Conservation (phyloP, 345 rosid species). For the Pistacia atlantica region DNA sequence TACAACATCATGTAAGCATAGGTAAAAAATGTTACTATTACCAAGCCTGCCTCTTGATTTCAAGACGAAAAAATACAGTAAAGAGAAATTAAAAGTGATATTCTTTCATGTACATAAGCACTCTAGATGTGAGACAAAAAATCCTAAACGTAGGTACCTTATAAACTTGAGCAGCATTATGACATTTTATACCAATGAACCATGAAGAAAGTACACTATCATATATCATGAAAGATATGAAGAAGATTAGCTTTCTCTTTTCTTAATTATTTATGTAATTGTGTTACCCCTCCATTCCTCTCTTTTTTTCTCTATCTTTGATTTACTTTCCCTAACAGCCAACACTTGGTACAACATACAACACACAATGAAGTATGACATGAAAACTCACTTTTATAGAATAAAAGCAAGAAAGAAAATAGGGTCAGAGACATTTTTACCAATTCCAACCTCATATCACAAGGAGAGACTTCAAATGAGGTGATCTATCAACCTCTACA, state of each 20-base stretch:
- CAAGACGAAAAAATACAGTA: not conserved
- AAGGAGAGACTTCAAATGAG: conserved; percentile 63
- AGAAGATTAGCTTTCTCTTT: no score
- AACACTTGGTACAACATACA: not conserved
- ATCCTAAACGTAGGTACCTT: not conserved
- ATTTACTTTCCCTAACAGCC: no score
- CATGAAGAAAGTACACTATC: no score
- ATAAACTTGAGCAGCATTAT: not conserved
- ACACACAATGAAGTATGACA: not conserved
- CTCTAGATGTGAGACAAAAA: not conserved
- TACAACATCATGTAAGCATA: not conserved
- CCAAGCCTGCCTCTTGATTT: not conserved
- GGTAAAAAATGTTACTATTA: not conserved
- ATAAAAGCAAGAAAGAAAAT: not conserved
- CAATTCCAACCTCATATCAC: conserved; percentile 60
- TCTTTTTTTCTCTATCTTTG: no score
- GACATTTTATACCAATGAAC: not conserved
- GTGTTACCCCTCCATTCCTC: no score
- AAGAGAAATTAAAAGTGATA: not conserved
- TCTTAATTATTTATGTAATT: no score
- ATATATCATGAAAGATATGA: not conserved
- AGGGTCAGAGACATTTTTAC: conserved; percentile 20
- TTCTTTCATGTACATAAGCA: not conserved
- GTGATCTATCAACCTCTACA: conserved; percentile 21
- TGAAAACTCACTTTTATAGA: not conserved